Evolutionary conservation across 176 grass and related monocot genomes (phyloP).

Genomic region (Phoenix dactylifera): DNA sequence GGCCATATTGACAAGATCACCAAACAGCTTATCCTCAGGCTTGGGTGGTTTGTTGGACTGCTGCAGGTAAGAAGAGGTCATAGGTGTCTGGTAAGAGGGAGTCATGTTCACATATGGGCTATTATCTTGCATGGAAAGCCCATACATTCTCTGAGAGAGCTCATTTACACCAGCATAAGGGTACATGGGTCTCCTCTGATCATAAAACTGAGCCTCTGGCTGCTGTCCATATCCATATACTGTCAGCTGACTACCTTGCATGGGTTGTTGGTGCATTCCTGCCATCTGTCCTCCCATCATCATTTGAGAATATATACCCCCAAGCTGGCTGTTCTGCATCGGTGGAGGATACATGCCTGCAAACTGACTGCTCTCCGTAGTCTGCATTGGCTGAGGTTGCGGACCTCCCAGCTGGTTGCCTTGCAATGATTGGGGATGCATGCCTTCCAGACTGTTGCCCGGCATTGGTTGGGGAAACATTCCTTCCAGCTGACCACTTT

Average conservation of each 20-base stretch:
- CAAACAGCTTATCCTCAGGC: conserved; percentile 79
- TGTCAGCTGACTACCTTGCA: conserved; percentile 54
- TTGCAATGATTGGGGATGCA: conserved; percentile 35
- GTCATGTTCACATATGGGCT: conserved; percentile 24
- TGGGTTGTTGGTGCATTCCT: conserved; percentile 31
- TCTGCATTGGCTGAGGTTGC: conserved; percentile 28
- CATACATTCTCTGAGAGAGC: conserved; percentile 65
- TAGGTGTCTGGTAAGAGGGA: conserved; percentile 20
- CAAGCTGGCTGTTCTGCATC: conserved; percentile 33
- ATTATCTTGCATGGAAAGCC: conserved; percentile 69
- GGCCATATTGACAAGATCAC: conserved; percentile 85
- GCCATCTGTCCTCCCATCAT: conserved; percentile 39
- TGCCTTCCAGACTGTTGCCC: conserved; percentile 33
- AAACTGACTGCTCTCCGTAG: conserved; percentile 27
- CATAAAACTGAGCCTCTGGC: conserved; percentile 64
- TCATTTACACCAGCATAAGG: conserved; percentile 42
- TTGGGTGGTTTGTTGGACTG: conserved; percentile 44
- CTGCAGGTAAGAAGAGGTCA: conserved; percentile 23
- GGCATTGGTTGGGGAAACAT: conserved; percentile 41
- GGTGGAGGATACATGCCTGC: conserved; percentile 34
- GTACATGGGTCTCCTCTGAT: conserved; percentile 35
- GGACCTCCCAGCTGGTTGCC: conserved; percentile 34
- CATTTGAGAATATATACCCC: conserved; percentile 54
- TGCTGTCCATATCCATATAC: conserved; percentile 54
- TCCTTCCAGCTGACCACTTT: conserved; percentile 25